phyloP scores from a whole-genome alignment of 202 grass and related monocot species.

The Brachypodium distachyon region DNA sequence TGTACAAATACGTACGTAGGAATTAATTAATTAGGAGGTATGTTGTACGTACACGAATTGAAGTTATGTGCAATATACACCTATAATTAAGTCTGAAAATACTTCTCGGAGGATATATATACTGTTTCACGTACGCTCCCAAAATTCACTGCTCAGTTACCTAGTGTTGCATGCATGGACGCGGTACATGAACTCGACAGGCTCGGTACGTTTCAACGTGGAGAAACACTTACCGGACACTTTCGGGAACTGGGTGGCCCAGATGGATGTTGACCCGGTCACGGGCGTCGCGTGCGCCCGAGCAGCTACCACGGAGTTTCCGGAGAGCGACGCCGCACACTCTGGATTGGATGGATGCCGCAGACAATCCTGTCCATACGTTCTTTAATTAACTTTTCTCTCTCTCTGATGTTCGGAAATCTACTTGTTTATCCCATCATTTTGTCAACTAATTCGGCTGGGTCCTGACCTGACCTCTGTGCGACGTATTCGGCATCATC shows the following conservation, averaged over 20 bases:
- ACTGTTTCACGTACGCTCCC: too few relatives aligned
- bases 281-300: not conserved
- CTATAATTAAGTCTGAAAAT: not conserved
- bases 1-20: not conserved
- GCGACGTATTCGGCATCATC: not conserved
- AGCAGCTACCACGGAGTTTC: not conserved
- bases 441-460: not conserved
- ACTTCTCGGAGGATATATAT: too few relatives aligned
- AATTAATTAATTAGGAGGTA: too few relatives aligned
- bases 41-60: slow-evolving; percentile 3
- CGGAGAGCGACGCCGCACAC: not conserved
- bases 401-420: not conserved
- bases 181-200: not conserved
- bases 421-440: not conserved
- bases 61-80: too few relatives aligned
- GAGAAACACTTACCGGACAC: not conserved
- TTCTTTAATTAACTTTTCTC: too few relatives aligned
- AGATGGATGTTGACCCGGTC: not conserved
- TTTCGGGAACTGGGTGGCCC: not conserved
- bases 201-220: not conserved
- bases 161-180: not conserved
- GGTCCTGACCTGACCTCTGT: not conserved
- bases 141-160: not conserved
- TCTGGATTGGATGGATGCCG: not conserved
- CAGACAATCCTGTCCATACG: slow-evolving; percentile 18